phyloP scores from a whole-genome alignment of 331 rosid species.

The Malus hybrid region DNA sequence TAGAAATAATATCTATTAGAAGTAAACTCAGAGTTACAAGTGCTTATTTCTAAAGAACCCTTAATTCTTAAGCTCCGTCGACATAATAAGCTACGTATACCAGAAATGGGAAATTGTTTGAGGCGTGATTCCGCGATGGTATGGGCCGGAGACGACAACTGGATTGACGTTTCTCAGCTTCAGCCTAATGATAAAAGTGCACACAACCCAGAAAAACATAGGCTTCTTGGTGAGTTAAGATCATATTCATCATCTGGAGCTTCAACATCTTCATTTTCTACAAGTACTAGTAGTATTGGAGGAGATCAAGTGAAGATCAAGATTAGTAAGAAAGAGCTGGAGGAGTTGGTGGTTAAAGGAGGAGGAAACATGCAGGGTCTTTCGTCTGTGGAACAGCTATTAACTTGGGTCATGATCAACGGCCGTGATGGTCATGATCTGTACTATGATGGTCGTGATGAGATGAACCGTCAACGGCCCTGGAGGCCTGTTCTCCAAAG shows the following conservation, averaged over 20 bases:
- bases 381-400: conserved; percentile 39
- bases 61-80: no score
- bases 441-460: not conserved
- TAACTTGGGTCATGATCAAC: conserved; percentile 21
- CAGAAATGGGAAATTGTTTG: conserved; percentile 64
- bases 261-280: not conserved
- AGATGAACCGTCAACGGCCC: conserved; percentile 29
- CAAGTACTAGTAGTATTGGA: not conserved
- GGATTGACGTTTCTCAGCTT: not conserved
- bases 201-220: conserved; percentile 19
- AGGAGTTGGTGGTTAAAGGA: conserved; percentile 17
- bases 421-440: conserved; percentile 10
- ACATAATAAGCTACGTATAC: no score
- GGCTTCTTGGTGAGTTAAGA: conserved; percentile 21
- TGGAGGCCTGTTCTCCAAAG: conserved; percentile 80
- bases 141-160: conserved; percentile 34
- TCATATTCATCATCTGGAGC: not conserved
- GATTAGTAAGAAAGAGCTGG: conserved; percentile 62
- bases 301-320: conserved; percentile 43
- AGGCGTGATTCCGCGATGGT: conserved; percentile 23
- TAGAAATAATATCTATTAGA: no score
- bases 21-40: no score
- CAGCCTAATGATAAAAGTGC: not conserved
- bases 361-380: not conserved
- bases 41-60: no score